A percentile compares a stretch with the other conserved stretches of the same genome.
phyloP scores from a whole-genome alignment of 2,329 filamentous ascomycete genomes.

The Trichophyton schoenleinii region DNA sequence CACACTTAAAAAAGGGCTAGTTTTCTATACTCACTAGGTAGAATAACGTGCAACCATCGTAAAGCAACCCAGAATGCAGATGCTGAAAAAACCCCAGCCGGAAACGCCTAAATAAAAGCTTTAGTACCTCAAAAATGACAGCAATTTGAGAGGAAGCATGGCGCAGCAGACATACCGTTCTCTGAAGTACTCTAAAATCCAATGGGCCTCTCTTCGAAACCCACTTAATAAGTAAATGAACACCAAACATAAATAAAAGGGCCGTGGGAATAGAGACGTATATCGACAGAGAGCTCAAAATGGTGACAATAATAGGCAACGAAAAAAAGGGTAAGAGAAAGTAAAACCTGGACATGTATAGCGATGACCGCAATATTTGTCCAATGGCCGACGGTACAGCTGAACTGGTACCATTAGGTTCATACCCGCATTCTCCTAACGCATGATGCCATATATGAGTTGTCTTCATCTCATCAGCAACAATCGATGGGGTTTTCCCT shows the following conservation, averaged over 20 bases:
- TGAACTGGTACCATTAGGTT: conserved; percentile 60
- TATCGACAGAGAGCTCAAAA: conserved; percentile 61
- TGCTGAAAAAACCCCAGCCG: conserved; percentile 84
- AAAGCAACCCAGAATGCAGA: conserved; percentile 70
- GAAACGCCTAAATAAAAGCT: conserved; percentile 54
- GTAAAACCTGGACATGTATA: conserved; percentile 71
- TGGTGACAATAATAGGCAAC: conserved; percentile 56
- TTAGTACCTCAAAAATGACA: conserved; percentile 12
- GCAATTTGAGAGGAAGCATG: not conserved
- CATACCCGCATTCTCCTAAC: conserved; percentile 71
- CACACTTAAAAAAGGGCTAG: not conserved
- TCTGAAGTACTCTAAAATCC: conserved; percentile 81
- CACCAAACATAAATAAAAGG: conserved; percentile 47
- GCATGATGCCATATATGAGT: conserved; percentile 68
- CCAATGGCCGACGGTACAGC: conserved; percentile 60
- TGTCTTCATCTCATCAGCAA: conserved; percentile 84
- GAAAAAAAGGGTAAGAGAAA: conserved; percentile 80
- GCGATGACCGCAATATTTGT: conserved; percentile 60
- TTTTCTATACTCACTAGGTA: conserved; percentile 47
- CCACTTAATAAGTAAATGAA: conserved; percentile 68
- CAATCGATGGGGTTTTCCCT: conserved; percentile 78
- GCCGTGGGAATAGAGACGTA: conserved; percentile 64
- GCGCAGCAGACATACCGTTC: conserved; percentile 52
- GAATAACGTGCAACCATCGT: conserved; percentile 60
- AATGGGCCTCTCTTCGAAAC: conserved; percentile 69